phyloP scores from a whole-genome alignment of 768 basidiomycete genomes.

The Tylopilus rubrobrunneus region DNA sequence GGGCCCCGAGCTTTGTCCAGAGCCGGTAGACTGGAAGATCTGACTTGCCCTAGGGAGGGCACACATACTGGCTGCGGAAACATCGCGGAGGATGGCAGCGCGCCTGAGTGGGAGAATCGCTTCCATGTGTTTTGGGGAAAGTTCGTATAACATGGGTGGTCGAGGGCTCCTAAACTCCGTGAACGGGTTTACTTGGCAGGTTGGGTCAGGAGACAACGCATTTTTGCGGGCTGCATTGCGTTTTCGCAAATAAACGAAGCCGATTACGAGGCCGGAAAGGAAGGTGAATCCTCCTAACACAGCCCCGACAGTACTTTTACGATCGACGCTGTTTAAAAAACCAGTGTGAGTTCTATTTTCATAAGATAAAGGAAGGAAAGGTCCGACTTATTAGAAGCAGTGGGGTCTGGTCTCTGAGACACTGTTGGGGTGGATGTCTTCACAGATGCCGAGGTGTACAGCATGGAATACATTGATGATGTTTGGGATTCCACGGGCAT shows the following conservation, averaged over 20 bases:
- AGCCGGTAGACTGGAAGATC: neutral
- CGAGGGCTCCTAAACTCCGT: neutral
- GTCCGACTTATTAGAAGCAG: slow-evolving; percentile 8
- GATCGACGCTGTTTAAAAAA: slow-evolving; percentile 5
- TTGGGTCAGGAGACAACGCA: no score
- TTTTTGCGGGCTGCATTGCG: neutral
- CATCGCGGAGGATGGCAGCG: slow-evolving; percentile 12
- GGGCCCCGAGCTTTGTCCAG: neutral
- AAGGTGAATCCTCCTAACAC: slow-evolving; percentile 10
- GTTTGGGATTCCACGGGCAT: slow-evolving; percentile 11
- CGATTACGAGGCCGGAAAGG: neutral
- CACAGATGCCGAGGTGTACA: neutral
- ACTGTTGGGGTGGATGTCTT: neutral
- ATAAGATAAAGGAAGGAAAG: neutral
- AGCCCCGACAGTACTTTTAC: slow-evolving; percentile 15
- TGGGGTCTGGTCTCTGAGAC: neutral
- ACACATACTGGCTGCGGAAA: neutral
- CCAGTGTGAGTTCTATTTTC: neutral
- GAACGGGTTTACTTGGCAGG: slow-evolving; percentile 1
- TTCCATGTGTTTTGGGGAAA: neutral
- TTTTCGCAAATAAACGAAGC: slow-evolving; percentile 7
- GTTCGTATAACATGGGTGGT: neutral
- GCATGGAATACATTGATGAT: neutral
- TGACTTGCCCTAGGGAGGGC: neutral
- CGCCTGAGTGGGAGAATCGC: slow-evolving; percentile 2